Base-by-base conservation (phyloP, 1,284 basidiomycete genomes). In the Cutaneotrichosporon mucoides region DNA sequence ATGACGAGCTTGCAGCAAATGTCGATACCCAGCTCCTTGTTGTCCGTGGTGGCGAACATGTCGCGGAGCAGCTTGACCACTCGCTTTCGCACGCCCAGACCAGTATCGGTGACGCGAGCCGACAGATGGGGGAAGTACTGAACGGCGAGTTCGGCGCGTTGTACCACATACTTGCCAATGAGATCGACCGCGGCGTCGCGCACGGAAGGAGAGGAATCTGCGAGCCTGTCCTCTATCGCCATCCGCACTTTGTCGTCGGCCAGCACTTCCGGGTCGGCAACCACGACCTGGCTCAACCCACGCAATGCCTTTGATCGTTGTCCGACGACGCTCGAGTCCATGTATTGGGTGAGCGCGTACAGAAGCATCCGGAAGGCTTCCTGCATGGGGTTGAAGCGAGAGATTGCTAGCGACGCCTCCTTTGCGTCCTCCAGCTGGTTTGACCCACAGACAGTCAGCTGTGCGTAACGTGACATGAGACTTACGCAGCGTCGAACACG, bases 161-260 rank as follows among this genome's bases (percentile, higher is more conserved):
- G 87, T 34, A 94, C 85, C 77, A 98, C 87, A 71, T 97, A 96
- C 78, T 92, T 95, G 35, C 95, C 93, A 60, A 99, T 89, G 51
- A 99, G 81, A 63, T 96, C 93, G 7, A 99, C 89, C 5, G 95
- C 92, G 5, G 92, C 90, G 75, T 99, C 96, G 40, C 95, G 88
- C 15, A 99, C 96, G 34, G 89, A 88, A 1, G 94, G 87, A 0
- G 94, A 97, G 58, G 84, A 87, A 70, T 99, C 95, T 3, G 89
- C 80, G 15, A 99, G 82, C 70, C 95, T 89, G 24, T 85, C 86
- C 76, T 96, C 92, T 63, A 99, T 92, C 0, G 89, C 86, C 45
- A 83, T 81, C 24, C 88, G 85, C 42, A 93, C 90, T 66, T 85
- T 61, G 41, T 35, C 5, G 50, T 60, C 54, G 50, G 50, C 38